Evolutionary conservation across 306 rosid species (phyloP).

Genomic region (Vachellia pachyceras): DNA sequence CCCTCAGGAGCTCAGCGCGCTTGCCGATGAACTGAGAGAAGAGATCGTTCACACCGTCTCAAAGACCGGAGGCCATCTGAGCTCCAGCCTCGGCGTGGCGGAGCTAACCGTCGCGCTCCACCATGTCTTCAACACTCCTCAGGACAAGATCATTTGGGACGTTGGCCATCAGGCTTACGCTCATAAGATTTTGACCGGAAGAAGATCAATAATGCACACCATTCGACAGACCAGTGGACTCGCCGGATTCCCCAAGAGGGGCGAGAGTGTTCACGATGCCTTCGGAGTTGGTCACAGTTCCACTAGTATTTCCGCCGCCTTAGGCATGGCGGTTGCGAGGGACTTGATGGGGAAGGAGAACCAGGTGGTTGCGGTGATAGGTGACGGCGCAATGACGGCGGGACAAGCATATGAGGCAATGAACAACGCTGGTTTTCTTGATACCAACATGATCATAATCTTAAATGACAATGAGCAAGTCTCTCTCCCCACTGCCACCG

Average conservation of each 20-base stretch:
- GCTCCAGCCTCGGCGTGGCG: conserved; percentile 74
- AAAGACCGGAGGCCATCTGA: conserved; percentile 61
- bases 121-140: conserved; percentile 64
- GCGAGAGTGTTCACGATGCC: conserved; percentile 70
- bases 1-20: conserved; percentile 54
- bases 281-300: conserved; percentile 79
- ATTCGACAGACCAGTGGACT: conserved; percentile 67
- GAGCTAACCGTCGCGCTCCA: conserved; percentile 77
- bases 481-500: conserved; percentile 71
- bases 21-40: conserved; percentile 60
- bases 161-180: conserved; percentile 82
- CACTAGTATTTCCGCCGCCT: conserved; percentile 76
- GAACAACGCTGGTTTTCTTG: conserved; percentile 75
- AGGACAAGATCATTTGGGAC: conserved; percentile 77
- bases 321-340: conserved; percentile 77
- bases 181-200: conserved; percentile 73
- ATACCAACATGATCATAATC: conserved; percentile 62
- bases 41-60: conserved; percentile 67
- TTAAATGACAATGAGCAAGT: conserved; percentile 73
- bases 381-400: conserved; percentile 77
- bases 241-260: conserved; percentile 75
- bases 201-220: conserved; percentile 71
- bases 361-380: conserved; percentile 67
- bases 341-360: conserved; percentile 61
- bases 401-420: conserved; percentile 81